Evolutionary conservation across 225 moss, liverwort and hornwort species (phyloP).

Genomic region (Antitrichia curtipendula): DNA sequence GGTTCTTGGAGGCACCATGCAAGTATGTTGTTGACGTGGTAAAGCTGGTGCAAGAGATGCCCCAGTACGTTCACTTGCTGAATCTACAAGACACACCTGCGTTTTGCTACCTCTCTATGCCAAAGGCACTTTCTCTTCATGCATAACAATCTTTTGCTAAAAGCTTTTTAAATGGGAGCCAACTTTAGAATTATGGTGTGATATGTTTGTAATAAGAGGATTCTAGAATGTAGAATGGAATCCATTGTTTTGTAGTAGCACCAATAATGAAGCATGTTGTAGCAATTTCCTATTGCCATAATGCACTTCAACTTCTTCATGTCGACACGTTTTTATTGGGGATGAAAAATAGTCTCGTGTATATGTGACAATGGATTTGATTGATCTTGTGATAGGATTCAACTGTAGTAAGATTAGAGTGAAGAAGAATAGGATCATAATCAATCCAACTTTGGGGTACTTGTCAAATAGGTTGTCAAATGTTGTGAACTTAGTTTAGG

Average conservation of each 20-base stretch:
- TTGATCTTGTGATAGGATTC: background rate
- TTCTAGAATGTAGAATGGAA: background rate
- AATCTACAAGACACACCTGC: conserved; percentile 20
- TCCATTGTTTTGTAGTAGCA: rapidly evolving
- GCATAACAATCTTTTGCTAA: background rate
- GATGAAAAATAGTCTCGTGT: no score
- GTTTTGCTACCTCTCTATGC: conserved; percentile 35
- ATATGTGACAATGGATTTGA: background rate
- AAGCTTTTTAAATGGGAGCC: background rate
- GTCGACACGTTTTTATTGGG: rapidly evolving
- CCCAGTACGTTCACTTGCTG: conserved; percentile 25
- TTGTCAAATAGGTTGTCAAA: background rate
- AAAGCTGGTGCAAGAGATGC: conserved; percentile 32
- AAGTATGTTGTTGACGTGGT: conserved; percentile 23
- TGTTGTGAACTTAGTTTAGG: background rate
- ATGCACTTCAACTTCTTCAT: background rate
- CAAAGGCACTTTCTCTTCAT: conserved; percentile 4
- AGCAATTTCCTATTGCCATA: background rate
- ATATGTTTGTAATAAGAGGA: background rate
- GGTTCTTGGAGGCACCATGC: conserved; percentile 43
- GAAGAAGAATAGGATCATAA: background rate
- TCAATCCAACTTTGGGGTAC: no score
- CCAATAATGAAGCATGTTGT: background rate
- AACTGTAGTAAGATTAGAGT: background rate
- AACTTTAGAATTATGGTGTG: background rate